These are phyloP conservation scores for Silene uniflora DNA, from an alignment of 148 eudicot species.

Conservation along the genomic window DNA sequence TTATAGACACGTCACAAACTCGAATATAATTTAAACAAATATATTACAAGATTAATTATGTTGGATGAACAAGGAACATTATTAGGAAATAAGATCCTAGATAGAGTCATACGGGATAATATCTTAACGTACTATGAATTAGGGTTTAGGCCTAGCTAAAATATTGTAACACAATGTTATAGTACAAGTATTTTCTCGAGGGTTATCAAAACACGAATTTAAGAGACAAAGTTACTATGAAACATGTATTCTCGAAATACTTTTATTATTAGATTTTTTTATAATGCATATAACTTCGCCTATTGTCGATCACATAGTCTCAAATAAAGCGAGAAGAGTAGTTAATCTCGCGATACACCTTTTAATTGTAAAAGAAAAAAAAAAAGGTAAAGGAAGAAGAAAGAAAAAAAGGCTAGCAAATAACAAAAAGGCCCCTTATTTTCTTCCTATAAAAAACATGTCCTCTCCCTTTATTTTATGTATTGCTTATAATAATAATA, in stretches of 20 bases:
- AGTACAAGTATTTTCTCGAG: too few relatives aligned
- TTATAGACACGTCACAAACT: too few relatives aligned
- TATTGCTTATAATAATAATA: background rate
- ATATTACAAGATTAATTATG: too few relatives aligned
- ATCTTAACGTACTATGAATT: too few relatives aligned
- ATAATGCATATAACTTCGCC: background rate
- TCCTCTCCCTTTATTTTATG: background rate
- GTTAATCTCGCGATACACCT: constrained; percentile 17
- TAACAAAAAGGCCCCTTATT: constrained; percentile 27
- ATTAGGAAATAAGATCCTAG: too few relatives aligned
- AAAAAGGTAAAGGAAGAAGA: background rate
- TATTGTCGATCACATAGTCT: background rate
- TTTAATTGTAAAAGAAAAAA: background rate
- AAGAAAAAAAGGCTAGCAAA: constrained; percentile 13
- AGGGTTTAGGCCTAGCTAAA: too few relatives aligned
- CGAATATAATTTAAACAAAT: too few relatives aligned
- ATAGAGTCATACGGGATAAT: too few relatives aligned
- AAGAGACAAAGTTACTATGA: too few relatives aligned
- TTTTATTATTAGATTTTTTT: background rate
- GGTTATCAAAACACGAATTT: too few relatives aligned
- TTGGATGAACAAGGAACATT: too few relatives aligned
- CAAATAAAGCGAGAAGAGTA: background rate
- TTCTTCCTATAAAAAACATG: constrained; percentile 11
- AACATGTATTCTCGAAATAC: background rate
- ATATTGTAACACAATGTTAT: too few relatives aligned